Percentiles rank a stretch among this genome's conserved stretches.
Evolutionary conservation across 176 grass and related monocot species (phyloP).

Genomic region (Phoenix dactylifera): DNA sequence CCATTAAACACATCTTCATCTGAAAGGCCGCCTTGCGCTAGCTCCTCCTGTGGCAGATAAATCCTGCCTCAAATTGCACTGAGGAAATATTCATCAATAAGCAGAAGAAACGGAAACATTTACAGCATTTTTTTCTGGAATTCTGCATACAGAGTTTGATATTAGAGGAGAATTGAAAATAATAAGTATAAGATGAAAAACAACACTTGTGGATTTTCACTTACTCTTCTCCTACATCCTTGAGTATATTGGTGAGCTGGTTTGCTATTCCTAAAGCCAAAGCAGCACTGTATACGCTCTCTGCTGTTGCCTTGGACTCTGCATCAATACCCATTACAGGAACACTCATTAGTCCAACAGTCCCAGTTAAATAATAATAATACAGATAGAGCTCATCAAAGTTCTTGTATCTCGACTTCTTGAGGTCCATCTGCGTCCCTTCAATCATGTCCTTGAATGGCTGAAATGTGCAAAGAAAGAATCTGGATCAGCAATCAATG

Average conservation of each 20-base stretch:
- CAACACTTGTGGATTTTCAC: neutral
- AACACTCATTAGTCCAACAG: conserved; percentile 79
- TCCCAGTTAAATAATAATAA: conserved; percentile 88
- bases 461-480: conserved; percentile 22
- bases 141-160: too few species aligned
- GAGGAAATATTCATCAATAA: neutral
- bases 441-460: conserved; percentile 96
- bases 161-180: too few species aligned
- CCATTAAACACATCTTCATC: conserved; percentile 74
- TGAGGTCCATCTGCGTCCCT: conserved; percentile 83
- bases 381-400: conserved; percentile 95
- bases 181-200: too few species aligned
- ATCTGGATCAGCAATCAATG: neutral
- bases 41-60: conserved; percentile 76
- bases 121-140: too few species aligned
- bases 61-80: conserved; percentile 79
- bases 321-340: conserved; percentile 79
- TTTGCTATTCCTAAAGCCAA: conserved; percentile 78
- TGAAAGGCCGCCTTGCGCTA: conserved; percentile 51
- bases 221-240: conserved; percentile 89
- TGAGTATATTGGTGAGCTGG: conserved; percentile 91
- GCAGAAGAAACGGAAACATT: neutral
- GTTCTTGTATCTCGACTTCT: conserved; percentile 52
- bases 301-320: conserved; percentile 30
- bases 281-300: conserved; percentile 58